Evolutionary conservation across 441 rosid species (phyloP).

Genomic region (Jatropha podagrica): DNA sequence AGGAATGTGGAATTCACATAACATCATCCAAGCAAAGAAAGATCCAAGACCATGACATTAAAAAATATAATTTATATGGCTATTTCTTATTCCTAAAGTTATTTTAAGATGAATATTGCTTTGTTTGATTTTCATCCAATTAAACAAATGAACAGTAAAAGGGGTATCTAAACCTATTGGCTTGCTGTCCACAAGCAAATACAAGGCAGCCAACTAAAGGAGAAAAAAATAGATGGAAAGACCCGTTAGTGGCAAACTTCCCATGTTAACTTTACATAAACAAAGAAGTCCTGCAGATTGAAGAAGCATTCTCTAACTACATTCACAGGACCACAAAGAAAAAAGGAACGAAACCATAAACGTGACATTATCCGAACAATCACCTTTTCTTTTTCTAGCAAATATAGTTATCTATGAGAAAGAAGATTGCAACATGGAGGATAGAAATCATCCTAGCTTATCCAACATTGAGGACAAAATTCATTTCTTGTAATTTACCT

Average conservation of each 20-base stretch:
- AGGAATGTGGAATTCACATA: constrained; percentile 12
- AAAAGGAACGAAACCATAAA: constrained; percentile 22
- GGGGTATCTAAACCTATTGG: background rate
- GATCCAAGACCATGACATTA: background rate
- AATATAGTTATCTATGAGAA: background rate
- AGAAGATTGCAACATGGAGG: background rate
- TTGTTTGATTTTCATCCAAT: background rate
- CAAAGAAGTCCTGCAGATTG: constrained; percentile 7
- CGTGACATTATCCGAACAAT: constrained; percentile 23
- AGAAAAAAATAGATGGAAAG: background rate
- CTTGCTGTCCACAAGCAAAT: background rate
- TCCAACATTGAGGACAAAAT: background rate
- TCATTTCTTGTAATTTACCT: constrained; percentile 52
- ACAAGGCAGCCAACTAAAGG: background rate
- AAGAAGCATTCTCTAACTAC: constrained; percentile 1
- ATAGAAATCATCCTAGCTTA: background rate
- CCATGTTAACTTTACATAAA: background rate
- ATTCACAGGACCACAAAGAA: constrained; percentile 12
- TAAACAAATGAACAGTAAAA: background rate
- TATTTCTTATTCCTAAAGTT: background rate
- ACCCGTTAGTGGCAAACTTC: background rate
- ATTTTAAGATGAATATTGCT: background rate
- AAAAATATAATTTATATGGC: background rate
- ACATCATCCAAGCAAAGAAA: background rate
- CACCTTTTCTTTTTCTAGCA: constrained; percentile 8